Evolutionary conservation across 2,329 filamentous ascomycete species (phyloP).

Genomic region (Fusarium newnesense): DNA sequence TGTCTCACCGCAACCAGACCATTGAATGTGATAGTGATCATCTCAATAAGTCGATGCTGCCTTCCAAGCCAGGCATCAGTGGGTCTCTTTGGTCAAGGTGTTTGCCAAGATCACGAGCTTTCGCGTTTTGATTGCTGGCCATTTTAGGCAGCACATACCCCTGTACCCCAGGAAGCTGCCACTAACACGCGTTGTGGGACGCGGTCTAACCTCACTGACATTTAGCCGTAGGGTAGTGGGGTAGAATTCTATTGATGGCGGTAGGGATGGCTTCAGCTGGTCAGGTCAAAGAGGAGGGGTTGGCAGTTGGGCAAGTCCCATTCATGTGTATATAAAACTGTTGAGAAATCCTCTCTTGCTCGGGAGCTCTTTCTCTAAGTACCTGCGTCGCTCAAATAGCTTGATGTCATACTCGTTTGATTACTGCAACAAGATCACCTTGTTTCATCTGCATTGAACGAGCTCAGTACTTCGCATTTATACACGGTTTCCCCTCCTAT

Average conservation of each 20-base stretch:
- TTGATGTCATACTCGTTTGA: neutral
- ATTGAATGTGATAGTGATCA: conserved; percentile 19
- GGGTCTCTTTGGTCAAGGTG: neutral
- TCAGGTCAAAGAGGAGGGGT: neutral
- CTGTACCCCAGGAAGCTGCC: conserved; percentile 6
- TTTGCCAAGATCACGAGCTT: conserved; percentile 37
- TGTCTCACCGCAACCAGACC: conserved; percentile 2
- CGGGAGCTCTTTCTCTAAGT: neutral
- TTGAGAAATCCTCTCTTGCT: neutral
- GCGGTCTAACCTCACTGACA: conserved; percentile 16
- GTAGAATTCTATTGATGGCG: conserved; percentile 1
- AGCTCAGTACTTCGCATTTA: neutral
- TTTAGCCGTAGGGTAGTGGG: conserved; percentile 19
- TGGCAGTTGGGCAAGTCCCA: neutral
- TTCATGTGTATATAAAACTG: conserved; percentile 36
- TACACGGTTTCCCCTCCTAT: neutral
- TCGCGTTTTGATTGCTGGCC: conserved; percentile 31
- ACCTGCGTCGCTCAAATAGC: neutral
- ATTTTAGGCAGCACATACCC: conserved; percentile 41
- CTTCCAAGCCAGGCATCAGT: conserved; percentile 39
- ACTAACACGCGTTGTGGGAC: conserved; percentile 25
- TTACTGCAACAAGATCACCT: neutral
- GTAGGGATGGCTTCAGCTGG: conserved; percentile 29
- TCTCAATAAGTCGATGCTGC: neutral
- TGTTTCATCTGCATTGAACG: neutral